These are phyloP conservation scores for Colletotrichum eleusines DNA, from an alignment of 2,329 filamentous ascomycete species.

Conservation along the genomic window DNA sequence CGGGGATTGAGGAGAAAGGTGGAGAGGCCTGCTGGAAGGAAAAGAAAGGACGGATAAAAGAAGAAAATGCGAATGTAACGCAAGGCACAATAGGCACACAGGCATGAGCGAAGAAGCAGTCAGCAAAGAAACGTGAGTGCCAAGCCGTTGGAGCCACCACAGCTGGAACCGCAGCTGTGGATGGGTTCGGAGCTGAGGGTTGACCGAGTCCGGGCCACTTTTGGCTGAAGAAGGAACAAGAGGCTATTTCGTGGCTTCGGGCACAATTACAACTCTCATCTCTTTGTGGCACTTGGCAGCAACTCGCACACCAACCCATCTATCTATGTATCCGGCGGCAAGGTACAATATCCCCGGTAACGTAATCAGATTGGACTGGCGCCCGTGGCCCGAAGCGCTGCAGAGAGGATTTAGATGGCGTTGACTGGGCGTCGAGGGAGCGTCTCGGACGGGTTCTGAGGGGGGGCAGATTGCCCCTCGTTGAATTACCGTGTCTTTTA, in stretches of 20 bases:
- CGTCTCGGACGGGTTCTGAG: constrained; percentile 24
- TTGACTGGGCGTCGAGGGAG: constrained; percentile 28
- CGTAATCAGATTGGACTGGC: constrained; percentile 32
- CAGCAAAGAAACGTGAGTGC: constrained; percentile 2
- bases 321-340: neutral
- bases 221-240: constrained; percentile 13
- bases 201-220: neutral
- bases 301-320: neutral
- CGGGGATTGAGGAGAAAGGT: neutral
- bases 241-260: constrained; percentile 28
- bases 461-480: neutral
- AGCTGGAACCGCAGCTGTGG: constrained; percentile 8
- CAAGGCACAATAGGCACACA: neutral
- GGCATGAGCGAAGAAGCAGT: neutral
- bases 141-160: neutral
- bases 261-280: constrained; percentile 17
- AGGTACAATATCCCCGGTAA: neutral
- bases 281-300: neutral
- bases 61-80: neutral
- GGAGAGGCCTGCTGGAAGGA: neutral
- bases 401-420: constrained; percentile 23
- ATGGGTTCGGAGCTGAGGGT: constrained; percentile 14
- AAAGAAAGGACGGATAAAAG: neutral
- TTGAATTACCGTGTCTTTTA: neutral
- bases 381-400: constrained; percentile 21